Evolutionary conservation across 2,329 filamentous ascomycete species (phyloP), one percentile per base, ranked within the genome.

Genomic region (Cordyceps javanica): DNA sequence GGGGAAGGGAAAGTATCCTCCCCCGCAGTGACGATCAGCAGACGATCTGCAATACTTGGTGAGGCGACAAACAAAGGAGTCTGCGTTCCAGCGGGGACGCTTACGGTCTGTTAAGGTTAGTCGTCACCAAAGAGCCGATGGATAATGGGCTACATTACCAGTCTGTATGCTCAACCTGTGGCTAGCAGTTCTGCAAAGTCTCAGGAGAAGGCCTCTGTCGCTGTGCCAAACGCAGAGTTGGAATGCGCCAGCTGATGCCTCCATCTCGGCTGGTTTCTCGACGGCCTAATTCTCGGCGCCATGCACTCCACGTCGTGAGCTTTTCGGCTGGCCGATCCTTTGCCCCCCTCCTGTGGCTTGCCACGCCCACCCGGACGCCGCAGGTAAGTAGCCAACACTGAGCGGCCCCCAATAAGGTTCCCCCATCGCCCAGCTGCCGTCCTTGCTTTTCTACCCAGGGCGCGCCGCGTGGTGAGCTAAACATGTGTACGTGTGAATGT

Each of bases 221-320:
- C 41, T 56, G 42, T 13, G 26, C 13, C 42, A 48, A 38, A 39
- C 13, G 23, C n/a, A 44, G 8, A 45, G 38, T 21, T 13, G n/a
- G 34, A 39, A 36, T 23, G 25, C 13, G n/a, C 39, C 34, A n/a
- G 14, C 10, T 58, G 19, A 32, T 48, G 23, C 30, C 32, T 46
- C 39, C 36, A 19, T 44, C 44, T 49, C 23, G 25, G 39, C 51
- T 46, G n/a, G 44, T 34, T 41, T 16, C 11, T 23, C 19, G 26
- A 53, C 62, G 62, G 62, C 56, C 56, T 57, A 59, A 61, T 60
- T 60, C 62, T 63, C 62, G 62, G 62, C 60, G 61, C 54, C 61
- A 63, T 63, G 61, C 61, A 58, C 58, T 54, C 49, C 48, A 54
- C 48, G 45, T 57, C 52, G 53, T 44, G 42, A 54, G 53, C 45